Evolutionary conservation across 2,329 filamentous ascomycete species (phyloP).

Genomic region (Neophaeococcomyces aloes): DNA sequence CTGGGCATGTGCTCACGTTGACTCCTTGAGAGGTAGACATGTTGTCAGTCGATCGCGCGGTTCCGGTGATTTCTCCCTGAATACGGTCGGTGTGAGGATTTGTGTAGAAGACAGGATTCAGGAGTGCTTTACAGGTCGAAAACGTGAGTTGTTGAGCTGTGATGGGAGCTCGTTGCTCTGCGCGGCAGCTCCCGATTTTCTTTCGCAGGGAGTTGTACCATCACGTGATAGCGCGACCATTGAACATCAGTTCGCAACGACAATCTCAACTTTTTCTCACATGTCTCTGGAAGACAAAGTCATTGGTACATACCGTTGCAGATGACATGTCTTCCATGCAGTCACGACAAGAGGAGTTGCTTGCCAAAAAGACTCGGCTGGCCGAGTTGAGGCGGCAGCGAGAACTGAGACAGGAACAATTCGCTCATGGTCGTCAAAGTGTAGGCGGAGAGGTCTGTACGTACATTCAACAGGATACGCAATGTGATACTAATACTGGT

Average conservation of each 20-base stretch:
- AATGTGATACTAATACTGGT: conserved; percentile 7
- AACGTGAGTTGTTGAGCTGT: no score
- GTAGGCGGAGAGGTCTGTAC: conserved; percentile 60
- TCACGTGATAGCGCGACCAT: no score
- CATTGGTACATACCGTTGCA: background rate
- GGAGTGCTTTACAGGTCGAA: no score
- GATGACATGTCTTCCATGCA: conserved; percentile 42
- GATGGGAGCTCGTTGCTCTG: no score
- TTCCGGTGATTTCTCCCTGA: background rate
- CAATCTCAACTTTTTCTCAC: no score
- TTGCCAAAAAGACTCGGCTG: conserved; percentile 93
- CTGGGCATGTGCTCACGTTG: conserved; percentile 42
- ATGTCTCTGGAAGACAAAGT: no score
- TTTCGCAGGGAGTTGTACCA: no score
- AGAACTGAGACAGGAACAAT: conserved; percentile 69
- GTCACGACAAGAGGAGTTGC: conserved; percentile 78
- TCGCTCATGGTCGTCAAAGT: conserved; percentile 58
- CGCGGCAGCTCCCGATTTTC: no score
- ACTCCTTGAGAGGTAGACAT: conserved; percentile 59
- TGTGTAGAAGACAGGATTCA: no score
- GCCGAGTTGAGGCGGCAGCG: conserved; percentile 90
- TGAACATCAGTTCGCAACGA: no score
- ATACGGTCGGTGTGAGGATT: background rate
- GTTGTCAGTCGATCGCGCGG: conserved; percentile 16
- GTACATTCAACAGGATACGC: background rate